phyloP scores from a whole-genome alignment of 2,329 filamentous ascomycete genomes.

The Diplodia scrobiculata region DNA sequence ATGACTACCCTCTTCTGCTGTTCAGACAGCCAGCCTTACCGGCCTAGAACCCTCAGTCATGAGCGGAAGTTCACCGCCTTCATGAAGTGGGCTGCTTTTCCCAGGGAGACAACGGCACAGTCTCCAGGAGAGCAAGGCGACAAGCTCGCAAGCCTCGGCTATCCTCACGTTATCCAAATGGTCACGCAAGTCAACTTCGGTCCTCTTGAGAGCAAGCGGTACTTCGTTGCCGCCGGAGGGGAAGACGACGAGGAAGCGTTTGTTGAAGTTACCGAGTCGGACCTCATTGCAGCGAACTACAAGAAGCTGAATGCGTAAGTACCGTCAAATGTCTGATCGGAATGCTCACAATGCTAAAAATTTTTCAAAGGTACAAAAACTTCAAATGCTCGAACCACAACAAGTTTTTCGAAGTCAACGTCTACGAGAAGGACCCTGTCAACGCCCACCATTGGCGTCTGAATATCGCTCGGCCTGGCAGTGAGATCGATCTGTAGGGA shows the following conservation, averaged over 20 bases:
- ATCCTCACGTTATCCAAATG: constrained; percentile 45
- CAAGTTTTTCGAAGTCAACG: constrained; percentile 55
- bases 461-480: constrained; percentile 48
- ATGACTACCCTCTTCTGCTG: constrained; percentile 37
- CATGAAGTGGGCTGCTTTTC: constrained; percentile 40
- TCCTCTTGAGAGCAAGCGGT: constrained; percentile 49
- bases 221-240: constrained; percentile 41
- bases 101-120: constrained; percentile 30
- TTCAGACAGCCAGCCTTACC: constrained; percentile 31
- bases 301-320: constrained; percentile 51
- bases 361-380: constrained; percentile 50
- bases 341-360: not conserved
- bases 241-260: constrained; percentile 34
- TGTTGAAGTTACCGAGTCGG: constrained; percentile 43
- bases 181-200: constrained; percentile 53
- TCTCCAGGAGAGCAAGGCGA: not conserved
- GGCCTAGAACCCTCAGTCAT: constrained; percentile 30
- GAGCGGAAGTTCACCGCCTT: constrained; percentile 37
- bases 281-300: constrained; percentile 49
- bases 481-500: constrained; percentile 45
- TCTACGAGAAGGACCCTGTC: constrained; percentile 53
- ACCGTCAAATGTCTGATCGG: not conserved
- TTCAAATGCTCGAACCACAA: constrained; percentile 50
- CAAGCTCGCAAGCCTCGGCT: constrained; percentile 3
- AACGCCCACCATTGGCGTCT: constrained; percentile 52